Base-by-base conservation (phyloP, 305 asterid species). In the Stenogyne calaminthoides region DNA sequence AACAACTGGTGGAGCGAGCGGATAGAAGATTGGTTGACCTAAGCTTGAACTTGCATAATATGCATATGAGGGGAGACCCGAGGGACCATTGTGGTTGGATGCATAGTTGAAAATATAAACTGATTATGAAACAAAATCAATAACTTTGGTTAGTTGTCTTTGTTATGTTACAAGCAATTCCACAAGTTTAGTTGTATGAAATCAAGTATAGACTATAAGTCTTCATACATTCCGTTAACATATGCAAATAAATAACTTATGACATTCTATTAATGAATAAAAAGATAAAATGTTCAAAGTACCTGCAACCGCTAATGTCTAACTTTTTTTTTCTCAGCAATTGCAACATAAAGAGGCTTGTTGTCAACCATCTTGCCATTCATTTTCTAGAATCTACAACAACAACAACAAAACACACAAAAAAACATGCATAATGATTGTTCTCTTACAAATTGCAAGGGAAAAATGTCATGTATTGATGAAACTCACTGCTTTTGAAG, bases 11-110 rank as follows among this genome's bases (percentile, higher is more conserved):
- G 36, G 36, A 32, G 36, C 36, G 1, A 5, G 36, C 7, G 49
- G 49, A 68, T 88, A 95, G 80, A 89, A 92, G 71, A 92, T 85
- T 37, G 87, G 98, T 67, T 90, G 99, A 77, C 99, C 98, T 11
- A 92, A 52, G 77, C 97, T 97, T 52, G 95, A 96, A 81, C 89
- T 94, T 14, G 91, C 61, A 74, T 83, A 91, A 95, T 80, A 0
- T 97, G 98, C 85, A 92, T 84, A 22, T 96, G 94, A 78, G 98
- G 96, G 60, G 90, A 78, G 40, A 88, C 93, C 68, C 87, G 42
- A 69, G 95, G 90, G 29, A 84, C 83, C 87, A 95, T 84, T 9
- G 91, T 56, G 69, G 89, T 81, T 34, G 98, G 96, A 55, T 97
- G 89, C 85, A 88, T 11, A 42, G 15, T 12, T 3, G 49, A 42